phyloP scores from a whole-genome alignment of 2,329 filamentous ascomycete species.

The Clarireedia monteithiana region DNA sequence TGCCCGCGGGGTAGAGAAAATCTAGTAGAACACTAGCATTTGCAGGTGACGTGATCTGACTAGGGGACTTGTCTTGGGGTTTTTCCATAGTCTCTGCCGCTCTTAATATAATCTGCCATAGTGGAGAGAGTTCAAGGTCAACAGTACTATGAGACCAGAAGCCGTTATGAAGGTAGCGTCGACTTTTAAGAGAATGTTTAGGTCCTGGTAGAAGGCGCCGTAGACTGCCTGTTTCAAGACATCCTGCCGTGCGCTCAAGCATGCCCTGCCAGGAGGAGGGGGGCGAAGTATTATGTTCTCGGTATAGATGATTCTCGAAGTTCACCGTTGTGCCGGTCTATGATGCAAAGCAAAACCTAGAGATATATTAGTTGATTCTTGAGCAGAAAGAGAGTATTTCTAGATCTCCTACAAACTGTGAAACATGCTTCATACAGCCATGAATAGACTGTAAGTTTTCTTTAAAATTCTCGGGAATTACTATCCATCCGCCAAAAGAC shows the following conservation, averaged over 20 bases:
- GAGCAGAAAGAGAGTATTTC: neutral
- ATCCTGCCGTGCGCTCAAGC: constrained; percentile 52
- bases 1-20: constrained; percentile 35
- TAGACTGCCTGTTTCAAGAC: constrained; percentile 46
- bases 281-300: neutral
- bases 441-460: neutral
- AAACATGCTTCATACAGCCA: constrained; percentile 18
- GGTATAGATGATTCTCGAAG: neutral
- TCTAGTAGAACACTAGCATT: constrained; percentile 28
- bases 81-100: constrained; percentile 13
- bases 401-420: constrained; percentile 11
- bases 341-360: neutral
- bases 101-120: constrained; percentile 25
- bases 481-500: neutral
- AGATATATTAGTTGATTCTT: neutral
- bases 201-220: constrained; percentile 38
- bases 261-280: constrained; percentile 34
- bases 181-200: constrained; percentile 29
- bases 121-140: constrained; percentile 26
- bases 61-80: constrained; percentile 8
- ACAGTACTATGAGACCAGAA: constrained; percentile 48
- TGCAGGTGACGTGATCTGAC: constrained; percentile 5
- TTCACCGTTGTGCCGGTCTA: constrained; percentile 9
- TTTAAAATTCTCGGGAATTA: neutral
- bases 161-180: constrained; percentile 43